Evolutionary conservation across 2,329 filamentous ascomycete genomes (phyloP).

Genomic region (Fusarium pseudocircinatum): DNA sequence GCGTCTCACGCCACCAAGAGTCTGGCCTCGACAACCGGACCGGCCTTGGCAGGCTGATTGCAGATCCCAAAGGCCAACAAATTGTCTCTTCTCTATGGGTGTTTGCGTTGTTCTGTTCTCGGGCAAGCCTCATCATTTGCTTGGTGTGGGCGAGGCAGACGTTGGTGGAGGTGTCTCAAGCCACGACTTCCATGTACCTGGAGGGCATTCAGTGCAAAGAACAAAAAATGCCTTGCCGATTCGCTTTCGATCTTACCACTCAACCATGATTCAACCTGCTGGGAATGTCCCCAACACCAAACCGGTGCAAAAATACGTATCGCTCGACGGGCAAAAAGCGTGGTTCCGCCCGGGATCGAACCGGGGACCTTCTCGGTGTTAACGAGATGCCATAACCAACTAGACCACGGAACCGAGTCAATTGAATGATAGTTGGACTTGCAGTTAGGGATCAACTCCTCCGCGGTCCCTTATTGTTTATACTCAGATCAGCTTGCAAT

Average conservation of each 20-base stretch:
- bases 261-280: accelerated
- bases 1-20: not conserved
- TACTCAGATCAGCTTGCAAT: accelerated
- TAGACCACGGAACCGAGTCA: slow-evolving; percentile 19
- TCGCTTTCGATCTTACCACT: accelerated
- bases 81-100: too few species aligned
- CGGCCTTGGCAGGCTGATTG: not conserved
- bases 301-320: accelerated
- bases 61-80: not conserved
- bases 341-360: slow-evolving; percentile 30
- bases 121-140: not conserved
- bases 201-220: not conserved
- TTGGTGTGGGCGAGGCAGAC: not conserved
- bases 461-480: too few species aligned
- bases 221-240: not conserved
- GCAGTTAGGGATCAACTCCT: too few species aligned
- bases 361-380: slow-evolving; percentile 30
- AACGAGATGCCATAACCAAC: slow-evolving; percentile 33
- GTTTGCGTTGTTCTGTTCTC: not conserved
- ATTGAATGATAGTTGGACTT: accelerated
- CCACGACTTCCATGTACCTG: not conserved
- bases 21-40: not conserved
- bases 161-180: not conserved
- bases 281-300: not conserved
- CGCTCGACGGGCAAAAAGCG: not conserved